These are phyloP conservation scores for Dichotomopilus funicola DNA, from an alignment of 2,329 filamentous ascomycete genomes.

Conservation along the genomic window DNA sequence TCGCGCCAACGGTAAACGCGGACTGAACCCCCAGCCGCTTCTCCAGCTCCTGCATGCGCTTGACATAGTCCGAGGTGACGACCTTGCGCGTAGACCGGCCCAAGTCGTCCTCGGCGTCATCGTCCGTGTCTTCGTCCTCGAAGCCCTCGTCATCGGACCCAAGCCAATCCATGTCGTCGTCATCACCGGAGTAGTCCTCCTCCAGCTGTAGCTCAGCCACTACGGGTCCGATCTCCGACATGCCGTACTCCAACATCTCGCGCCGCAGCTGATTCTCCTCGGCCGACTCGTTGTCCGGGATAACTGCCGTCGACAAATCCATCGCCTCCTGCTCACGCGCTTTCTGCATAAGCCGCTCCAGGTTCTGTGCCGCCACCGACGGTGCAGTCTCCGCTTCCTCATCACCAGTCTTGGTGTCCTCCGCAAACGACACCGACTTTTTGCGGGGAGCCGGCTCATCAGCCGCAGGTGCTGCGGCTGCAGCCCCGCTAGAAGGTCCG, in stretches of 20 bases:
- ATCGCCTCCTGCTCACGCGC: conserved; percentile 49
- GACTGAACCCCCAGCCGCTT: conserved; percentile 60
- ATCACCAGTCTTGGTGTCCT: conserved; percentile 49
- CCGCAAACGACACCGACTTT: conserved; percentile 58
- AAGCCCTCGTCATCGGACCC: conserved; percentile 40
- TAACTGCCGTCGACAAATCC: conserved; percentile 44
- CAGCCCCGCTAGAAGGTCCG: neutral
- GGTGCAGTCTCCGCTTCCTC: conserved; percentile 28
- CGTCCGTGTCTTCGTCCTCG: conserved; percentile 44
- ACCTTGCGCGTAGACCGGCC: conserved; percentile 64
- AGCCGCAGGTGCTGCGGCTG: neutral
- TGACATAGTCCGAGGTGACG: conserved; percentile 67
- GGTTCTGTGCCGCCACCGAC: conserved; percentile 38
- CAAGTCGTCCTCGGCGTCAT: conserved; percentile 69
- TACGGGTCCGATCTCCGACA: conserved; percentile 82
- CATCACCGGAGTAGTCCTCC: conserved; percentile 51
- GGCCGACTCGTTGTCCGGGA: conserved; percentile 66
- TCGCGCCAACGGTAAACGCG: conserved; percentile 44
- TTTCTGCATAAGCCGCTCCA: conserved; percentile 51
- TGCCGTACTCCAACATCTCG: conserved; percentile 85
- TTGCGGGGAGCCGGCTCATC: conserved; percentile 27
- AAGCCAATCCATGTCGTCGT: conserved; percentile 48
- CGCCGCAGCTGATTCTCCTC: conserved; percentile 75
- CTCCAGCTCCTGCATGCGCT: conserved; percentile 81
- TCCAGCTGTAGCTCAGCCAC: conserved; percentile 88